Conservation (phyloP, 352 stramenopile genomes). For the Globisporangium mamillatum region DNA sequence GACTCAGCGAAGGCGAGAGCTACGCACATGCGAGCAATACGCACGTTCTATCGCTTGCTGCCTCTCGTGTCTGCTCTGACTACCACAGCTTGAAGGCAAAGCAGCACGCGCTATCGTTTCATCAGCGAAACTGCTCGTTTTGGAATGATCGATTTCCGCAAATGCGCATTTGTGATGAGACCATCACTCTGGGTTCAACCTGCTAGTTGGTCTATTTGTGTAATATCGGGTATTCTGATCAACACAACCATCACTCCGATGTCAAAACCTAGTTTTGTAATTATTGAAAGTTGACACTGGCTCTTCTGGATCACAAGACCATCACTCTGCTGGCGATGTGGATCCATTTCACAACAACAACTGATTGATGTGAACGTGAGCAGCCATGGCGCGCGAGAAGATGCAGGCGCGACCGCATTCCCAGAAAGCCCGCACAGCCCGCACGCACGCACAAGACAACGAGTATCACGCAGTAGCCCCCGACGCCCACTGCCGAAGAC, state of each 20-base stretch:
- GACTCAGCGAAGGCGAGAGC: no score
- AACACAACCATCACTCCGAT: not conserved
- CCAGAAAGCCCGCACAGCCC: not conserved
- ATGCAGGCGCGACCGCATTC: not conserved
- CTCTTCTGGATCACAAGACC: constrained; percentile 7
- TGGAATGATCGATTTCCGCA: not conserved
- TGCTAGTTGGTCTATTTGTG: not conserved
- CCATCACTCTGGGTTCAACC: constrained; percentile 7
- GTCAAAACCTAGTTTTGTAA: not conserved
- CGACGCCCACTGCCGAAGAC: not conserved
- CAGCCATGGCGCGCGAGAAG: not conserved
- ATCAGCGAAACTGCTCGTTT: no score
- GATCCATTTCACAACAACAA: not conserved
- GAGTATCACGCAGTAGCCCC: not conserved
- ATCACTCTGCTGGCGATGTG: constrained; percentile 4
- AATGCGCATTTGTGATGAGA: not conserved
- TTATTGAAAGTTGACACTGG: not conserved
- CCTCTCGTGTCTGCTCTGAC: not conserved
- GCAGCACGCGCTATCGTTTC: no score
- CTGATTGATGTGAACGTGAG: not conserved
- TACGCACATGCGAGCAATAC: no score
- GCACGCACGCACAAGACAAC: not conserved
- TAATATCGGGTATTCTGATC: no score
- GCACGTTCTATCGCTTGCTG: no score
- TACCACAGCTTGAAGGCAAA: no score